These are phyloP conservation scores for Arthrinium puccinioides DNA, from an alignment of 2,329 filamentous ascomycete genomes.

Conservation along the genomic window DNA sequence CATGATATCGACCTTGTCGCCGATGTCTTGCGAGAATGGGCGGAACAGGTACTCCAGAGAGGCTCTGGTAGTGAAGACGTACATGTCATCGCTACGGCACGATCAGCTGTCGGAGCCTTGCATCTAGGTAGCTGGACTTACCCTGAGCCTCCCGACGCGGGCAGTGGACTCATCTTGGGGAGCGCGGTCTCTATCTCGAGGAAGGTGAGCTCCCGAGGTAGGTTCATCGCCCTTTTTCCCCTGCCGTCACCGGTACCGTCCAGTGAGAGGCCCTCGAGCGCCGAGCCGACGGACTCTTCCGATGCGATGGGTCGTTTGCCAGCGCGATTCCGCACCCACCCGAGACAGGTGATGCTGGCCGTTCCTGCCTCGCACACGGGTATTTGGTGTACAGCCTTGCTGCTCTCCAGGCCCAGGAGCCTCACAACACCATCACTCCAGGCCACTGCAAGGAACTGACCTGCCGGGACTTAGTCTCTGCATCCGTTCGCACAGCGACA, in stretches of 20 bases:
- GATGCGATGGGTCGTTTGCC: constrained; percentile 16
- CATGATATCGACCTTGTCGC: constrained; percentile 73
- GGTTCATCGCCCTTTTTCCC: constrained; percentile 32
- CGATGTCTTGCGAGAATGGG: constrained; percentile 53
- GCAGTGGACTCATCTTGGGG: constrained; percentile 68
- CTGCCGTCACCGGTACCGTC: constrained; percentile 19
- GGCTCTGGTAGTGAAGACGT: constrained; percentile 61
- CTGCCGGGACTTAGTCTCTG: too few species aligned
- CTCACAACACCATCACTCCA: constrained; percentile 78
- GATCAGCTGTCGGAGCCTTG: constrained; percentile 10
- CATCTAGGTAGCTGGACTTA: constrained; percentile 28
- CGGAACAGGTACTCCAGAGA: constrained; percentile 66
- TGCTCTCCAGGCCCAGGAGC: constrained; percentile 71
- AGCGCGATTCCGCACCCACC: constrained; percentile 41
- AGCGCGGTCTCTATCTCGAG: constrained; percentile 70
- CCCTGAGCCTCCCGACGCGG: constrained; percentile 56
- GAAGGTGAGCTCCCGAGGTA: constrained; percentile 67
- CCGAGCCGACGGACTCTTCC: constrained; percentile 10
- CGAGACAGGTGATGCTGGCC: constrained; percentile 42
- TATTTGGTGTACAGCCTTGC: constrained; percentile 72
- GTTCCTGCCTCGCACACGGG: constrained; percentile 37
- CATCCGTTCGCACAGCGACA: constrained; percentile 8
- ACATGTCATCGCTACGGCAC: constrained; percentile 41
- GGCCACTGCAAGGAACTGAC: constrained; percentile 71
- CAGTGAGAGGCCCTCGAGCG: constrained; percentile 23